phyloP scores from a whole-genome alignment of 2,329 filamentous ascomycete genomes.

The Fusarium foetens region DNA sequence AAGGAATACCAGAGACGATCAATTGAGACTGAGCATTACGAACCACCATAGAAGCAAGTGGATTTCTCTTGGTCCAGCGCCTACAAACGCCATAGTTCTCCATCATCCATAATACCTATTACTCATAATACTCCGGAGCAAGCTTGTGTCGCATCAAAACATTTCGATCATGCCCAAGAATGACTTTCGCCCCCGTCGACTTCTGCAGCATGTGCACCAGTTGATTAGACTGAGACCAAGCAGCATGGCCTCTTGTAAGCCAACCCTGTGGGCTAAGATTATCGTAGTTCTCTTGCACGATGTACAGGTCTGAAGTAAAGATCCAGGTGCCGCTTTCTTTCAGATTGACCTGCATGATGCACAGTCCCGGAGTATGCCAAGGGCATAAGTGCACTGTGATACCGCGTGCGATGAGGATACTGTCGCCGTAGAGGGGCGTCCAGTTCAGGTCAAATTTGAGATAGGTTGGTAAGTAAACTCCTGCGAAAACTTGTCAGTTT shows the following conservation, averaged over 20 bases:
- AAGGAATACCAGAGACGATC: not conserved
- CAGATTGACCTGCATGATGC: not conserved
- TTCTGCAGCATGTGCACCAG: not conserved
- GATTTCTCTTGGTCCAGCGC: fast-evolving
- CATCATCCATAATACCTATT: too few relatives aligned
- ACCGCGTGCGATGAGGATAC: not conserved
- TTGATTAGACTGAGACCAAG: not conserved
- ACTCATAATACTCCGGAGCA: not conserved
- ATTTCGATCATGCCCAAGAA: not conserved
- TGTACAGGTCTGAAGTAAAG: not conserved
- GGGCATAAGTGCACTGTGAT: not conserved
- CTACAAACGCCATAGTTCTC: not conserved
- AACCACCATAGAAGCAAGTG: fast-evolving
- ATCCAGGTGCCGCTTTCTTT: not conserved
- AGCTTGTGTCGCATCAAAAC: not conserved
- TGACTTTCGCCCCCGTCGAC: fast-evolving
- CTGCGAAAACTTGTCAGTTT: not conserved
- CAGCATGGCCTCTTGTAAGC: not conserved
- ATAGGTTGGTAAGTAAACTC: not conserved
- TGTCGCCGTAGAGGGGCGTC: not conserved
- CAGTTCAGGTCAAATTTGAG: not conserved
- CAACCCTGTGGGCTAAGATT: not conserved
- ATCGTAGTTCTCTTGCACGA: not conserved
- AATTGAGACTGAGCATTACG: not conserved
- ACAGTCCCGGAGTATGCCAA: fast-evolving